Percentiles rank a stretch among this genome's conserved stretches.
These are phyloP conservation scores for Bruguiera sexangula DNA, from an alignment of 345 rosid genomes.

Conservation along the genomic window DNA sequence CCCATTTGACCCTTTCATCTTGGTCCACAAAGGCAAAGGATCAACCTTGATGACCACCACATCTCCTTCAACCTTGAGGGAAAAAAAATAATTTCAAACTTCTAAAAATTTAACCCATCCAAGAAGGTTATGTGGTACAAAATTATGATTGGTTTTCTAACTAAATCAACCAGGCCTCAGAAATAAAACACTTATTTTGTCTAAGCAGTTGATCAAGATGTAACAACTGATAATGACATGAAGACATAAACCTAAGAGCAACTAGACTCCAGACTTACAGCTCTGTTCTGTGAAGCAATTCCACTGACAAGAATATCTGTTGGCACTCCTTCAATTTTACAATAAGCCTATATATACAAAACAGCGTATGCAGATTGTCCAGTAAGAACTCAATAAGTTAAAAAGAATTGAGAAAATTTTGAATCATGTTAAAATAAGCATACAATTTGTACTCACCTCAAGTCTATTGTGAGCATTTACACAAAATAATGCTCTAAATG, in stretches of 20 bases:
- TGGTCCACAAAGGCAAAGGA: constrained; percentile 62
- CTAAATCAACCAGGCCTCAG: neutral
- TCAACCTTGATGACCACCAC: constrained; percentile 61
- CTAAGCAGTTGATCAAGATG: neutral
- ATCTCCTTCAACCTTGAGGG: constrained; percentile 75
- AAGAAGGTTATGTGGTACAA: neutral
- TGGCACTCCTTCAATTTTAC: constrained; percentile 89
- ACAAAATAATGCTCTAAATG: constrained; percentile 57
- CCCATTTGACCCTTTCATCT: constrained; percentile 70
- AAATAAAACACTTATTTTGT: no score
- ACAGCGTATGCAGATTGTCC: neutral
- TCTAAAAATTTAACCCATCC: neutral
- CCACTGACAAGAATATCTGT: constrained; percentile 77
- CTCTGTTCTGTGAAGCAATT: constrained; percentile 70
- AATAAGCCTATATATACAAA: constrained; percentile 61
- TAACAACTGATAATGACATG: neutral
- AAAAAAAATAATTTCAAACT: constrained; percentile 12
- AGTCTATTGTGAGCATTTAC: constrained; percentile 81
- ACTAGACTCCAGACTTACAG: constrained; percentile 50
- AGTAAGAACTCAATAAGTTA: neutral
- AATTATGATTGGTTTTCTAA: neutral
- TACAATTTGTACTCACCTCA: constrained; percentile 52
- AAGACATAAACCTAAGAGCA: neutral
- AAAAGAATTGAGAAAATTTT: neutral
- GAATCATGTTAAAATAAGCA: neutral